These are phyloP conservation scores for Amphibolis antarctica DNA, from an alignment of 106 monocot species.

Conservation along the genomic window DNA sequence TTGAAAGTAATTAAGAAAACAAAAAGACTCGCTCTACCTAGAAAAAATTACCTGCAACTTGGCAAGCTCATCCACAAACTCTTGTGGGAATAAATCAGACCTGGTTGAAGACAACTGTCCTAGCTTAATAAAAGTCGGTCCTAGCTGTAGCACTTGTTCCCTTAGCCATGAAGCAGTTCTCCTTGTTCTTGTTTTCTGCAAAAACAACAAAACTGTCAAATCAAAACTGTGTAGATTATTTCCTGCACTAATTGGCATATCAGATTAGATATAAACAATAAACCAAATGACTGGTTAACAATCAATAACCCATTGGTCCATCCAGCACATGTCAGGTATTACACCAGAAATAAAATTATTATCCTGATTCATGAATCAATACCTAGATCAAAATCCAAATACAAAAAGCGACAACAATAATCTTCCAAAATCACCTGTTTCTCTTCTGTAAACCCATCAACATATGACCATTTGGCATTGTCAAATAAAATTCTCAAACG, in stretches of 20 bases:
- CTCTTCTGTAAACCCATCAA: conserved; percentile 63
- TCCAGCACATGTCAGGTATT: no score
- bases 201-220: background rate
- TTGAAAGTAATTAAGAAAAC: background rate
- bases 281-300: no score
- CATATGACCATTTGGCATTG: conserved; percentile 81
- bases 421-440: conserved; percentile 45
- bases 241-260: no score
- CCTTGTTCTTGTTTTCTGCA: conserved; percentile 60
- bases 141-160: conserved; percentile 78
- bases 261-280: no score
- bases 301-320: no score
- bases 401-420: background rate
- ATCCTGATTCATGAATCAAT: no score
- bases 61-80: conserved; percentile 89
- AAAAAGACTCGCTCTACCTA: no score
- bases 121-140: conserved; percentile 87
- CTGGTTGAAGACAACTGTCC: conserved; percentile 91
- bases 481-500: conserved; percentile 54
- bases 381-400: no score
- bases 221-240: no score
- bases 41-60: conserved; percentile 71
- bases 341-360: no score
- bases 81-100: conserved; percentile 81
- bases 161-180: conserved; percentile 87